Base-by-base conservation (phyloP, 2,329 filamentous ascomycete genomes). In the Botrytis aclada region DNA sequence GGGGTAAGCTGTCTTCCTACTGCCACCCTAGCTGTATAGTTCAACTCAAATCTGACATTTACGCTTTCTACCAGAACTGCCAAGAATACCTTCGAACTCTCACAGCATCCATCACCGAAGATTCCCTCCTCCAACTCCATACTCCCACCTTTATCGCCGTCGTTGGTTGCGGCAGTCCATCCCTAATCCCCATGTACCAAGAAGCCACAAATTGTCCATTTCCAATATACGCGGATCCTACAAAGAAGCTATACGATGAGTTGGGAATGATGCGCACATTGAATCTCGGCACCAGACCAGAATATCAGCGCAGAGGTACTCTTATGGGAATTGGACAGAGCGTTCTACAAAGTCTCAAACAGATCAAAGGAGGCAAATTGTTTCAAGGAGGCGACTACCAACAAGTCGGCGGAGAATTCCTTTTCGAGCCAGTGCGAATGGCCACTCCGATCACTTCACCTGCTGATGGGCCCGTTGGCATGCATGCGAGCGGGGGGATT, bases 181-280 rank as follows among this genome's bases (percentile, higher is more conserved):
- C 83, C n/a, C 80, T 89, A 8, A 89, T 90, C 70, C 79, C 83
- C 43, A 85, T 84, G 80, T 89, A 89, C 78, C 80, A 79, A 16
- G 76, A 81, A 43, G 80, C 83, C 45, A 88, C 87, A 0, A 74
- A 74, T 14, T 88, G 86, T 74, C 82, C 84, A 1, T 90, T 86
- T 78, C 85, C 86, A 14, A 84, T 89, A 73, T 90, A 88, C 81
- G 84, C 87, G 18, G 88, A 90, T 74, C 87, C 88, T 0, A 84
- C 84, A 0, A 83, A 83, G 71, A 83, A 84, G 64, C 81, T 90
- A 2, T 88, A 89, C 80, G 80, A 84, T n/a, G 77, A 82, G 16
- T 82, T 90, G 0, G 85, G 84, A 47, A 88, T 90, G 87, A 81
- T 82, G 5, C 83, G 82, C 34, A 87, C 86, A 5, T 79, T 85